These are phyloP conservation scores for Pichia sp. DNA, from an alignment of 1,139 yeast genomes.

Conservation along the genomic window DNA sequence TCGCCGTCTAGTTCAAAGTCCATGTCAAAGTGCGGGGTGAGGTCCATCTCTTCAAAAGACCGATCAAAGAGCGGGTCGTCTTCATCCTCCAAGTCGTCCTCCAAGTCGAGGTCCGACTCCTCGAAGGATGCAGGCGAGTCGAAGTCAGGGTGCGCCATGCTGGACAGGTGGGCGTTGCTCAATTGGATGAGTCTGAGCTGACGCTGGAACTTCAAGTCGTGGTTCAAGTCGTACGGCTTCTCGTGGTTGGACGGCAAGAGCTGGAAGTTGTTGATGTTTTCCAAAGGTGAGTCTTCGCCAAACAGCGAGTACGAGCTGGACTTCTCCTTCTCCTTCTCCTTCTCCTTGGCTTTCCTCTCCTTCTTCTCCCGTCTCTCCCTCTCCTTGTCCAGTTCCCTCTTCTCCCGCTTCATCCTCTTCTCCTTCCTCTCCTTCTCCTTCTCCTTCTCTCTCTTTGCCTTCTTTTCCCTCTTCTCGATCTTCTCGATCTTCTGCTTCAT, in stretches of 20 bases:
- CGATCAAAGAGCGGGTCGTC: background rate
- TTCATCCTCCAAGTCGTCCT: background rate
- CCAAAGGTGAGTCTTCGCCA: conserved; percentile 10
- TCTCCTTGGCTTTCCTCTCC: background rate
- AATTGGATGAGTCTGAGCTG: conserved; percentile 11
- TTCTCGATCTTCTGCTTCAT: background rate
- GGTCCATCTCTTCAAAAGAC: background rate
- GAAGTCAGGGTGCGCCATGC: conserved; percentile 5
- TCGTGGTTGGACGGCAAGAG: conserved; percentile 6
- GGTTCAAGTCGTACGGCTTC: conserved; percentile 10
- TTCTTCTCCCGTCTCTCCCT: background rate
- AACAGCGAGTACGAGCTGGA: conserved; percentile 7
- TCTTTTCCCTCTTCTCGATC: background rate
- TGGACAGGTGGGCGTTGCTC: conserved; percentile 7
- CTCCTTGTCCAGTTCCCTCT: background rate
- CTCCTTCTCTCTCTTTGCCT: background rate
- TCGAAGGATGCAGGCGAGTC: background rate
- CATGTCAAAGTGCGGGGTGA: background rate
- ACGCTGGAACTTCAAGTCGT: conserved; percentile 13
- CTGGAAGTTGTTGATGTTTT: conserved; percentile 8
- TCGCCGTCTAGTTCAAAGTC: conserved; percentile 1
- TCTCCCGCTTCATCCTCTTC: background rate
- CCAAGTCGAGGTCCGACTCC: background rate
- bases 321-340: background rate
- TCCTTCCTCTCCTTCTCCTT: background rate